Evolutionary conservation across 2,329 filamentous ascomycete species (phyloP).

Genomic region (Neoarthrinium moseri): DNA sequence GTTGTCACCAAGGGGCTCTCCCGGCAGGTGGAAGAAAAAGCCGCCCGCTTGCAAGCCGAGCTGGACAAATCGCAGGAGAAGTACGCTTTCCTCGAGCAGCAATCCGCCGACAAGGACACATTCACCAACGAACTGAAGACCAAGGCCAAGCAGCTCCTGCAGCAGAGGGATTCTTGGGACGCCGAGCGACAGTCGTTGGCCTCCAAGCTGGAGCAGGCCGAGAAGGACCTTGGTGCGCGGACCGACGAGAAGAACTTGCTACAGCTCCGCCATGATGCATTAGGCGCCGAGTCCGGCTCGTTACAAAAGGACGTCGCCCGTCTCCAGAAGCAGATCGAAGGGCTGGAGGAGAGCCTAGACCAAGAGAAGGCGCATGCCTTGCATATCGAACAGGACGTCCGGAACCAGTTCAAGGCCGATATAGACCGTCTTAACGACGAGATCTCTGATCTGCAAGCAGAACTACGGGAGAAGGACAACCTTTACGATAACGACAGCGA

Average conservation of each 20-base stretch:
- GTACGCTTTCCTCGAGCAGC: slow-evolving; percentile 50
- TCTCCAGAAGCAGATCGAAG: slow-evolving; percentile 43
- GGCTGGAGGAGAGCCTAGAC: slow-evolving; percentile 47
- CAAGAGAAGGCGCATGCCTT: slow-evolving; percentile 57
- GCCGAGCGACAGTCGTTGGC: slow-evolving; percentile 40
- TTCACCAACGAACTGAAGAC: slow-evolving; percentile 45
- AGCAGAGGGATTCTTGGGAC: slow-evolving; percentile 40
- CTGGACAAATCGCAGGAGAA: slow-evolving; percentile 52
- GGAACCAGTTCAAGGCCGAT: slow-evolving; percentile 51
- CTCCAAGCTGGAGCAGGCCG: slow-evolving; percentile 52
- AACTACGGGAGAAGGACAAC: slow-evolving; percentile 68
- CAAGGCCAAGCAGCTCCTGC: slow-evolving; percentile 41
- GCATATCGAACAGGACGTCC: slow-evolving; percentile 60
- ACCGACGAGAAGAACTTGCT: slow-evolving; percentile 68
- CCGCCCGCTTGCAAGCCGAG: slow-evolving; percentile 64
- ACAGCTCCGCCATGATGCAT: slow-evolving; percentile 65
- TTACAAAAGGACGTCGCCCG: slow-evolving; percentile 63
- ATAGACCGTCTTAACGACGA: slow-evolving; percentile 50
- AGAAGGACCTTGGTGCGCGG: slow-evolving; percentile 58
- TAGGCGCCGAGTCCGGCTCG: slow-evolving; percentile 64
- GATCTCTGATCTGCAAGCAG: slow-evolving; percentile 61
- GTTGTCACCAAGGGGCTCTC: slow-evolving; percentile 72
- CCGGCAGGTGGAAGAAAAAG: slow-evolving; percentile 72
- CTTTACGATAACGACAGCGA: slow-evolving; percentile 70
- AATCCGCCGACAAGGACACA: slow-evolving; percentile 43